Percentiles rank a stretch among this genome's conserved stretches.
These are phyloP conservation scores for Kodamaea sagamina DNA, from an alignment of 805 yeast species.

Conservation along the genomic window DNA sequence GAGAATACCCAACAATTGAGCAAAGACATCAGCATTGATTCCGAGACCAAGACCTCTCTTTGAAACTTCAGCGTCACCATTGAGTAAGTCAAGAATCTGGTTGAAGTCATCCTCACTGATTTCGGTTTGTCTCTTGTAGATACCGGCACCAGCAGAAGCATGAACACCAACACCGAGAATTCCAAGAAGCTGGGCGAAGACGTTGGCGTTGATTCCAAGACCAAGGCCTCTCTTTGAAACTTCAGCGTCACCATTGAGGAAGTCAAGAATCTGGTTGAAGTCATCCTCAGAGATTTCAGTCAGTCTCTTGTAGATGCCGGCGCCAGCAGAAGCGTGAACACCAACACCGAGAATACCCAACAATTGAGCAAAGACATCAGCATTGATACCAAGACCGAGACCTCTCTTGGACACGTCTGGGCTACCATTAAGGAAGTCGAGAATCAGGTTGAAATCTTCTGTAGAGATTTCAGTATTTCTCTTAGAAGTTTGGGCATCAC, in stretches of 20 bases:
- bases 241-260: slow-evolving; percentile 4
- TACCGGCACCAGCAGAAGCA: slow-evolving; percentile 15
- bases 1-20: slow-evolving; percentile 4
- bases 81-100: slow-evolving; percentile 1
- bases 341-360: slow-evolving; percentile 15
- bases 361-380: slow-evolving; percentile 15
- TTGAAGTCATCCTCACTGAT: slow-evolving; percentile 13
- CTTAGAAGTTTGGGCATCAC: too few species aligned
- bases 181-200: slow-evolving; percentile 2
- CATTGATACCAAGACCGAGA: slow-evolving; percentile 11
- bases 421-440: background rate
- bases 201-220: slow-evolving; percentile 12
- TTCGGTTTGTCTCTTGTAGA: slow-evolving; percentile 13
- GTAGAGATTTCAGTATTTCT: too few species aligned
- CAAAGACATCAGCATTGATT: slow-evolving; percentile 9
- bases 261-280: background rate
- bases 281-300: background rate
- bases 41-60: slow-evolving; percentile 5
- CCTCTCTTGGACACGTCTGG: slow-evolving; percentile 2
- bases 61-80: slow-evolving; percentile 13
- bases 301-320: slow-evolving; percentile 6
- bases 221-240: slow-evolving; percentile 16
- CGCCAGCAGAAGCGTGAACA: slow-evolving; percentile 14
- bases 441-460: too few species aligned
- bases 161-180: slow-evolving; percentile 12